Percentiles rank a stretch among this genome's conserved stretches.
These are phyloP conservation scores for Excoecaria cochinchinensis DNA, from an alignment of 345 rosid species.

Conservation along the genomic window DNA sequence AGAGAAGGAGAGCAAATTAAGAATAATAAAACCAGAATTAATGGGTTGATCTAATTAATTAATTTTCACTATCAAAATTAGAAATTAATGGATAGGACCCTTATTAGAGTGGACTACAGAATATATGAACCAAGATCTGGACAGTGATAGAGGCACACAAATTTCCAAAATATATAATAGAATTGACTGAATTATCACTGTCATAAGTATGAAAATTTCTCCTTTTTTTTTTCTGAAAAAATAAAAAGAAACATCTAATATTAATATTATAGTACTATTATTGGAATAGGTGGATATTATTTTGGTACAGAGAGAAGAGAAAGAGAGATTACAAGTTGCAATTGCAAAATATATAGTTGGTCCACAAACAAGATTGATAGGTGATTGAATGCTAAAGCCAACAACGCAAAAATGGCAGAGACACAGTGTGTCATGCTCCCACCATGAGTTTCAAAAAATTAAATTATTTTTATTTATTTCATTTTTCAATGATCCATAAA, in stretches of 20 bases:
- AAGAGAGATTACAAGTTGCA: conserved; percentile 18
- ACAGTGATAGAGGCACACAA: conserved; percentile 32
- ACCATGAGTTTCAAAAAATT: conserved; percentile 17
- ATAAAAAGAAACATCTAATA: not conserved
- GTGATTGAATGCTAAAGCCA: conserved; percentile 19
- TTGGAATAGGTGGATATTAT: not conserved
- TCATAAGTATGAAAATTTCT: conserved; percentile 11
- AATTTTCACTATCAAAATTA: no score
- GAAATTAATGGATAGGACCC: no score
- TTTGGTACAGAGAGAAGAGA: not conserved
- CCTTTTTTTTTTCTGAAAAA: not conserved
- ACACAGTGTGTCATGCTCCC: conserved; percentile 28
- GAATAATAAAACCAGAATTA: no score
- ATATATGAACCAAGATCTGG: not conserved
- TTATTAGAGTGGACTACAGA: not conserved
- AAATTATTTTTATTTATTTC: conserved; percentile 4
- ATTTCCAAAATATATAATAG: conserved; percentile 21
- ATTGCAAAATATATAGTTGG: conserved; percentile 17
- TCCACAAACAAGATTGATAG: conserved; percentile 24
- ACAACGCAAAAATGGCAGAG: conserved; percentile 18
- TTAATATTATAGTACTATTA: not conserved
- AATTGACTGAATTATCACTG: conserved; percentile 23
- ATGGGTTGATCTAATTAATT: no score
- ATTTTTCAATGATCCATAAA: conserved; percentile 29
- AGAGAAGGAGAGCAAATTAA: no score